Evolutionary conservation across 306 rosid genomes (phyloP).

Genomic region (Phaseolus lunatus): DNA sequence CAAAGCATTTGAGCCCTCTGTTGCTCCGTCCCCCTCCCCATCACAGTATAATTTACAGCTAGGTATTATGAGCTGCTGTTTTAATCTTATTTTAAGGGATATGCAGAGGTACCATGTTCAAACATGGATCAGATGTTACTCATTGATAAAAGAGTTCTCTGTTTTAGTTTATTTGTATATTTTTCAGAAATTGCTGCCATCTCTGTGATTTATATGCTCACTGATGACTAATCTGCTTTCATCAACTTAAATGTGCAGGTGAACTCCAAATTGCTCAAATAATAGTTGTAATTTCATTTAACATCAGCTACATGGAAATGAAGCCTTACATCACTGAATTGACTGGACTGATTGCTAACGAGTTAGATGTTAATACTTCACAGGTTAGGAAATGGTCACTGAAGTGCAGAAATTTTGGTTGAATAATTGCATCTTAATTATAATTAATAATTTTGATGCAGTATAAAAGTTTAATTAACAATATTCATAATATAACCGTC

Average conservation of each 20-base stretch:
- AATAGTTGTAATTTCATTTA: slow-evolving; percentile 68
- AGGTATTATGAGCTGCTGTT: slow-evolving; percentile 58
- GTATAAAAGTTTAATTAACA: slow-evolving; percentile 17
- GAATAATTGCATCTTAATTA: not conserved
- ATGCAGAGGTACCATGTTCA: slow-evolving; percentile 22
- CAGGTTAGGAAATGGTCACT: slow-evolving; percentile 68
- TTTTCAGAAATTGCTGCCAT: slow-evolving; percentile 28
- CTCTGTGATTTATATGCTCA: slow-evolving; percentile 28
- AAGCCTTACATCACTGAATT: slow-evolving; percentile 72
- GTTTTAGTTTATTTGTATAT: not conserved
- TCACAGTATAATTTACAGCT: slow-evolving; percentile 53
- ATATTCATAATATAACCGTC: not conserved
- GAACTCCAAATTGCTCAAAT: slow-evolving; percentile 71
- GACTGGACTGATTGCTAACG: slow-evolving; percentile 72
- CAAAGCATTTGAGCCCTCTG: slow-evolving; percentile 53
- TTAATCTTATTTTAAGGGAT: slow-evolving; percentile 7
- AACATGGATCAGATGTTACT: slow-evolving; percentile 22
- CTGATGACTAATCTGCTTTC: slow-evolving; percentile 37
- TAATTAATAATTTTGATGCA: slow-evolving; percentile 9
- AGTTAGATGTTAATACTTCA: slow-evolving; percentile 67
- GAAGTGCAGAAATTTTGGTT: slow-evolving; percentile 26
- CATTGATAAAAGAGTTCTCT: slow-evolving; percentile 12
- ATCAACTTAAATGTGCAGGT: slow-evolving; percentile 59
- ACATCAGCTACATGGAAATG: slow-evolving; percentile 69
- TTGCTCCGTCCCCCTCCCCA: slow-evolving; percentile 66